These are phyloP conservation scores for Gymnopus androsaceus DNA, from an alignment of 1,284 basidiomycete genomes.

Conservation along the genomic window DNA sequence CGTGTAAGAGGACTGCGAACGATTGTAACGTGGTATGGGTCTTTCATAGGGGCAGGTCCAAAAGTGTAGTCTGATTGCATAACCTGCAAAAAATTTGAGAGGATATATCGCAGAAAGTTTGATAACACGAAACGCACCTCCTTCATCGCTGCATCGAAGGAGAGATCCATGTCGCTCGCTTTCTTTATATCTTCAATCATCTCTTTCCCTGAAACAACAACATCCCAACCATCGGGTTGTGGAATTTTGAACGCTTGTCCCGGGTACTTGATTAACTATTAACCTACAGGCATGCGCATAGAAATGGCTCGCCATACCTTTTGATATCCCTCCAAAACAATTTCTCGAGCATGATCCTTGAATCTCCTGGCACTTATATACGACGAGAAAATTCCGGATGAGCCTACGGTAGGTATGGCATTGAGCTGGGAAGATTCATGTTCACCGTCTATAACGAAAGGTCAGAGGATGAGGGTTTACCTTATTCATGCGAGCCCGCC, in stretches of 20 bases:
- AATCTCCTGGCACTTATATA: constrained; percentile 9
- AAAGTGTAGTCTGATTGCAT: constrained; percentile 14
- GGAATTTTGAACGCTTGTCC: constrained; percentile 34
- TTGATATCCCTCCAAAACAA: constrained; percentile 13
- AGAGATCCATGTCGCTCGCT: constrained; percentile 34
- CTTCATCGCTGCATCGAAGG: constrained; percentile 28
- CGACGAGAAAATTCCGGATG: constrained; percentile 9
- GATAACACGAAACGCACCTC: constrained; percentile 26
- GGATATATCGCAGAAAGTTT: no score
- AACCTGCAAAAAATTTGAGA: neutral
- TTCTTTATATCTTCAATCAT: constrained; percentile 37
- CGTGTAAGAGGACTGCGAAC: constrained; percentile 27
- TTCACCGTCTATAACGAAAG: neutral
- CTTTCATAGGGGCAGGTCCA: neutral
- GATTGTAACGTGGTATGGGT: constrained; percentile 13
- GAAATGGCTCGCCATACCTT: neutral
- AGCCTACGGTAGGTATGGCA: constrained; percentile 14
- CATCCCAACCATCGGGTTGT: constrained; percentile 30
- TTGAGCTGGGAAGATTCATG: constrained; percentile 2
- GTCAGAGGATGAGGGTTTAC: no score
- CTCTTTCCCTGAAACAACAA: constrained; percentile 33
- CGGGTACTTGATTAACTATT: no score
- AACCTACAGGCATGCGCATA: no score
- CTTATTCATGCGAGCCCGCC: constrained; percentile 3
- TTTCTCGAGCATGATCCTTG: constrained; percentile 5